phyloP scores from a whole-genome alignment of 2,329 filamentous ascomycete species.

The Incumbomyces lentus region DNA sequence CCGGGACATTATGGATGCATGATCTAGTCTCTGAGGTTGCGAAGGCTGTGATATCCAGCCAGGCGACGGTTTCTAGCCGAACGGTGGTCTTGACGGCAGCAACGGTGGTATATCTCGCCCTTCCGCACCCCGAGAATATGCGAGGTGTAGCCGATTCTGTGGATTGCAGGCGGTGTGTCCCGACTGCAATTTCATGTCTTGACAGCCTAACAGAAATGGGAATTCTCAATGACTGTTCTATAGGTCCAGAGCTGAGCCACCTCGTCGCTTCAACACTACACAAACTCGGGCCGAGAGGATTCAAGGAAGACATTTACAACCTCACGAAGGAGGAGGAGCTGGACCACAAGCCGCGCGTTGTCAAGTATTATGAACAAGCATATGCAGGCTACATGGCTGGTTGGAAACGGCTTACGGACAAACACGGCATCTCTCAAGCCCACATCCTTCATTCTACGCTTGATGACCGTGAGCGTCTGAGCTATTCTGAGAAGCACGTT shows the following conservation, averaged over 20 bases:
- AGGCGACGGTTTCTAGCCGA: not conserved
- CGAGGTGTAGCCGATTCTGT: not conserved
- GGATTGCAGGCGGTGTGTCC: not conserved
- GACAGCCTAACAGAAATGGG: not conserved
- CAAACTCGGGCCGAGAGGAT: not conserved
- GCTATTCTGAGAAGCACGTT: not conserved
- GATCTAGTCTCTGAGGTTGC: slow-evolving; percentile 5
- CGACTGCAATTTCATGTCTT: not conserved
- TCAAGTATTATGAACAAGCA: not conserved
- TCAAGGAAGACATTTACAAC: not conserved
- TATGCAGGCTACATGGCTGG: slow-evolving; percentile 1
- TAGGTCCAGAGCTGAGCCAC: slow-evolving; percentile 7
- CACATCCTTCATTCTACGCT: not conserved
- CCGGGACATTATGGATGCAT: slow-evolving; percentile 4
- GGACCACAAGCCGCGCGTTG: not conserved
- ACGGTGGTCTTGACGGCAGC: not conserved
- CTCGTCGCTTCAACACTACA: slow-evolving; percentile 3
- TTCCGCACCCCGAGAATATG: slow-evolving; percentile 2
- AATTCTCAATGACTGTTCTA: slow-evolving; percentile 7
- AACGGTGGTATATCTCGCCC: slow-evolving; percentile 3
- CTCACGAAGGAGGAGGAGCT: not conserved
- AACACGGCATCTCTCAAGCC: not conserved
- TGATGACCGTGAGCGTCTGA: not conserved
- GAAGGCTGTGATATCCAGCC: not conserved
- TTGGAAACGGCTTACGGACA: not conserved